Base-by-base conservation (phyloP, 768 basidiomycete genomes). In the Strobilomyces confusus region DNA sequence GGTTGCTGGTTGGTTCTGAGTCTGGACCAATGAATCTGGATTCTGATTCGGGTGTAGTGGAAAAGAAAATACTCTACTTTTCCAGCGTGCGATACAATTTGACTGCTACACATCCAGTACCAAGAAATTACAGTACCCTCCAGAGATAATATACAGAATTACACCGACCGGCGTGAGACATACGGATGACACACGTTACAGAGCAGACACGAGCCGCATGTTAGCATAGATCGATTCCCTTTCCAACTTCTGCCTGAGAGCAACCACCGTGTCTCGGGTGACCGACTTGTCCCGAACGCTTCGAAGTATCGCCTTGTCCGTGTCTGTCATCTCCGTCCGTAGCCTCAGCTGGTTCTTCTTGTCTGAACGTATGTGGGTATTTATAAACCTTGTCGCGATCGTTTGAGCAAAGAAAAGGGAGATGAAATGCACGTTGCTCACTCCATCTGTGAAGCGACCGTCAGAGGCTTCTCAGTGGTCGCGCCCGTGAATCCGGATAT, bases 311-410 rank as follows among this genome's bases (percentile, higher is more conserved):
- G 5, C 29, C 29, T 29, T 29, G 29, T 29, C 29, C 29, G 29
- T 29, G 29, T 61, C 56, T 22, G 56, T 61, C 60, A 61, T 61
- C 26, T 52, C 59, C 17, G 44, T 36, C 8, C 56, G 52, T 14
- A 58, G 38, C 25, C 54, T 44, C 20, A 61, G 12, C 34, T 61
- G 25, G 5, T 61, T 58, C 42, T 61, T 8, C 33, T 61, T 57
- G 19, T 61, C 60, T 1, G 52, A 40, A 17, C 56, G 59, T 23
- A 61, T 51, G 12, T 61, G 60, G 13, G 19, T 22, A 13, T 61
- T 61, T 32, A 58, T 52, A 36, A 40, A 51, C 43, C 60, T 61
- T 33, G 5, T 41, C 4, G 9, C 41, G 22, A n/a, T 3, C 9
- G 1, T 1, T n/a, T 32, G 5, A 19, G 12, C 34, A n/a, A 26